phyloP scores from a whole-genome alignment of 441 rosid genomes.

The Lepidium campestre region DNA sequence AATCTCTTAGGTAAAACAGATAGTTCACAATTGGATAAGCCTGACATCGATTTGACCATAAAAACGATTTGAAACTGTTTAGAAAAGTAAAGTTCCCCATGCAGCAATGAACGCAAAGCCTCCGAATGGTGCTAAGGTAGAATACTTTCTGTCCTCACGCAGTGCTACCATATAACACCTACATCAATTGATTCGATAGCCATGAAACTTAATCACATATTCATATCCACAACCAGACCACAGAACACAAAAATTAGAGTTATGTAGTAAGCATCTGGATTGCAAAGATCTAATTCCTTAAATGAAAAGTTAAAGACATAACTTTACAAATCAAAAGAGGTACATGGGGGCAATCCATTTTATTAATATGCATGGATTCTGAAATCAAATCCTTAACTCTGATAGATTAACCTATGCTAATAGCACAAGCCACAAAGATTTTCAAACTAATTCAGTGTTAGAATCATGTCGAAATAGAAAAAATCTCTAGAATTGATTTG shows the following conservation, averaged over 20 bases:
- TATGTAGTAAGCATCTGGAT: not conserved
- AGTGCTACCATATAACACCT: conserved; percentile 68
- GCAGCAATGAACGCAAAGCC: conserved; percentile 81
- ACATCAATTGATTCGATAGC: conserved; percentile 3
- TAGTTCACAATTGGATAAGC: not conserved
- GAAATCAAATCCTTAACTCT: not conserved
- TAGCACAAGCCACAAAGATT: not conserved
- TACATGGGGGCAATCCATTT: not conserved
- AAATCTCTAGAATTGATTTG: not conserved
- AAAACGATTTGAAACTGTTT: conserved; percentile 16
- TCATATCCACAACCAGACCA: not conserved
- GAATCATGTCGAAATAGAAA: not conserved
- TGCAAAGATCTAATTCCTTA: not conserved
- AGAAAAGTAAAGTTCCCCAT: conserved; percentile 84
- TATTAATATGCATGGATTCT: not conserved
- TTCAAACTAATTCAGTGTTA: not conserved
- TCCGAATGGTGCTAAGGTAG: conserved; percentile 68
- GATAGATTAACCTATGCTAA: not conserved
- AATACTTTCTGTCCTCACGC: conserved; percentile 62
- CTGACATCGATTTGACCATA: not conserved
- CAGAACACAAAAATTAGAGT: not conserved
- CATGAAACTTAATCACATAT: not conserved
- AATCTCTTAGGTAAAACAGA: not conserved
- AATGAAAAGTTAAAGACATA: not conserved
- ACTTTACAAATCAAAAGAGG: not conserved